Percentiles rank a stretch among this genome's conserved stretches.
Evolutionary conservation across 495 filamentous ascomycete genomes (phyloP).

Genomic region (Penicillium ochrochloron): DNA sequence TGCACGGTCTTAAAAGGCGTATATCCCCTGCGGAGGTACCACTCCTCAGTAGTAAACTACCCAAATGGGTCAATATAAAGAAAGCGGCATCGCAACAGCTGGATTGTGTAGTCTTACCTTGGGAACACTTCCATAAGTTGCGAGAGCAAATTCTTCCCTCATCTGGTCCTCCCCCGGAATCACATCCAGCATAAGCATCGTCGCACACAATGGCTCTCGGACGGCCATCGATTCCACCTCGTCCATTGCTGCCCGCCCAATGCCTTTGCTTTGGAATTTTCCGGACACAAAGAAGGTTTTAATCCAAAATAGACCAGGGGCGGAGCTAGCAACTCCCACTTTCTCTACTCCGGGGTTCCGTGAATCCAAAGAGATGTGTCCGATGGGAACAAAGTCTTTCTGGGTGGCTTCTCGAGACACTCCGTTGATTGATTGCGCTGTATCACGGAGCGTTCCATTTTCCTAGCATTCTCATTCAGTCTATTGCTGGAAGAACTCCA

Average conservation of each 20-base stretch:
- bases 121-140: constrained; percentile 19
- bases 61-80: constrained; percentile 7
- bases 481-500: background rate
- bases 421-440: constrained; percentile 28
- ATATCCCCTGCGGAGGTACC: constrained; percentile 29
- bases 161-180: constrained; percentile 25
- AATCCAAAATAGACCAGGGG: constrained; percentile 31
- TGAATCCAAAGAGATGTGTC: constrained; percentile 38
- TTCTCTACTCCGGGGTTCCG: constrained; percentile 22
- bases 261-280: constrained; percentile 28
- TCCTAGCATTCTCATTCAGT: background rate
- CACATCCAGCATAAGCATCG: constrained; percentile 29
- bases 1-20: constrained; percentile 19
- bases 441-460: constrained; percentile 24
- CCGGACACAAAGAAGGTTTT: constrained; percentile 34
- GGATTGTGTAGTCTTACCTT: constrained; percentile 21
- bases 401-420: constrained; percentile 22
- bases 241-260: constrained; percentile 38
- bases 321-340: constrained; percentile 26
- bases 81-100: no score
- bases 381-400: constrained; percentile 29
- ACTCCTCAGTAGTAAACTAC: constrained; percentile 25
- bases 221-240: constrained; percentile 32
- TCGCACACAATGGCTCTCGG: constrained; percentile 30
- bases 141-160: constrained; percentile 28